Percentiles rank a stretch among this genome's conserved stretches.
Conservation (phyloP, 2,329 filamentous ascomycete genomes). For the Colletotrichum tanaceti region DNA sequence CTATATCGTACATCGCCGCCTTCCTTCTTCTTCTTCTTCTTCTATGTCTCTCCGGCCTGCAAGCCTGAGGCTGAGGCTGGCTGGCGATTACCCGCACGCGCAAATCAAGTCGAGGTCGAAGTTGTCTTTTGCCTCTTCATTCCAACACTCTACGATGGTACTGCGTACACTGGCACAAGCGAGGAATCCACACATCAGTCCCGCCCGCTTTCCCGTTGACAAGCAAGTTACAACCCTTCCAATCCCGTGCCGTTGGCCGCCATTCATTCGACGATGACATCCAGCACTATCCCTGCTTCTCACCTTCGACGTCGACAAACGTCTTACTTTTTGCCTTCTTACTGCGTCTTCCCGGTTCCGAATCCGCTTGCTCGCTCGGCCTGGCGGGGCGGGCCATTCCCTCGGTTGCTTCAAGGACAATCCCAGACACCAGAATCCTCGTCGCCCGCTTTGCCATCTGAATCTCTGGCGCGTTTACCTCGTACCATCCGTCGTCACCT, state of each 20-base stretch:
- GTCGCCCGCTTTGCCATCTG: slow-evolving; percentile 11
- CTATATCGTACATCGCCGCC: no score
- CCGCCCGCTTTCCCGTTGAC: slow-evolving; percentile 6
- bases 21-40: neutral
- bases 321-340: slow-evolving; percentile 32
- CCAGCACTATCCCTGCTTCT: slow-evolving; percentile 21
- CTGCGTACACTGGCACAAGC: no score
- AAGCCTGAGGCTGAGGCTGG: neutral
- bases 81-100: no score
- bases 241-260: slow-evolving; percentile 1
- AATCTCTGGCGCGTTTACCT: neutral
- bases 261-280: slow-evolving; percentile 18
- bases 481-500: slow-evolving; percentile 9
- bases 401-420: slow-evolving; percentile 14
- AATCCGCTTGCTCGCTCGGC: neutral
- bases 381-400: slow-evolving; percentile 31
- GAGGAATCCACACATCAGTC: neutral
- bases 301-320: slow-evolving; percentile 4
- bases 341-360: slow-evolving; percentile 19
- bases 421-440: slow-evolving; percentile 14
- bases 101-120: no score
- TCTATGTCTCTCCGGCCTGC: neutral
- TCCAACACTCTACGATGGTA: no score
- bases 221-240: slow-evolving; percentile 8
- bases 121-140: no score